Base-by-base conservation (phyloP, 1,284 basidiomycete species). In the Ustilago cynodontis region DNA sequence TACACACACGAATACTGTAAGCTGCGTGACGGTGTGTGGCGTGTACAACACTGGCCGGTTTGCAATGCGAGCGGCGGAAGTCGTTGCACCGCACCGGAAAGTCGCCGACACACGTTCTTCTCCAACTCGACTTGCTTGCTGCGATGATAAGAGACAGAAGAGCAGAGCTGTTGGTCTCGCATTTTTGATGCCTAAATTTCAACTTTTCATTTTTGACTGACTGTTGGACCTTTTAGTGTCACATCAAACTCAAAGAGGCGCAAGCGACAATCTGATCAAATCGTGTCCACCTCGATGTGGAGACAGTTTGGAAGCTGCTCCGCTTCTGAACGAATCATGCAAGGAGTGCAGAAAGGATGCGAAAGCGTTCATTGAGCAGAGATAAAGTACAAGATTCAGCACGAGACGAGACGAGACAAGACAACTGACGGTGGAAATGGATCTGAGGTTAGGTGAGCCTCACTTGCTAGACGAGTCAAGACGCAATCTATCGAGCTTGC, bases 401-500 rank as follows among this genome's bases (percentile, higher is more conserved):
- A 31, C 8, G 18, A 33, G 29, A 52, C n/a, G n/a, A 33, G 2
- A 52, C n/a, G 16, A 33, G 31, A 33, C 31, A n/a, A 50, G n/a
- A n/a, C n/a, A n/a, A 50, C 18, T 11, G 11, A 16, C 11, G 24
- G 28, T 6, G 11, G 11, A 18, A 26, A 49, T n/a, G 7, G 16
- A 7, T n/a, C 18, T 20, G n/a, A 3, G 10, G 47, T 4, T 26
- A 16, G 24, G 22, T 10, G 47, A 24, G 22, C 6, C 9, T 47
- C 63, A 63, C 59, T 71, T 60, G 53, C 37, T 59, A 6, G 62
- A 52, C 6, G 59, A 71, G 7, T 33, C 18, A 9, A 71, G 59
- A 55, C 63, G 59, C 45, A 71, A 20, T 14, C 52, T 59, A 22
- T 58, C 64, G 6, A 71, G 56, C 63, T 71, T 71, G 52, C 56